Evolutionary conservation across 2,329 filamentous ascomycete species (phyloP).

Genomic region (Trichoderma asperellum): DNA sequence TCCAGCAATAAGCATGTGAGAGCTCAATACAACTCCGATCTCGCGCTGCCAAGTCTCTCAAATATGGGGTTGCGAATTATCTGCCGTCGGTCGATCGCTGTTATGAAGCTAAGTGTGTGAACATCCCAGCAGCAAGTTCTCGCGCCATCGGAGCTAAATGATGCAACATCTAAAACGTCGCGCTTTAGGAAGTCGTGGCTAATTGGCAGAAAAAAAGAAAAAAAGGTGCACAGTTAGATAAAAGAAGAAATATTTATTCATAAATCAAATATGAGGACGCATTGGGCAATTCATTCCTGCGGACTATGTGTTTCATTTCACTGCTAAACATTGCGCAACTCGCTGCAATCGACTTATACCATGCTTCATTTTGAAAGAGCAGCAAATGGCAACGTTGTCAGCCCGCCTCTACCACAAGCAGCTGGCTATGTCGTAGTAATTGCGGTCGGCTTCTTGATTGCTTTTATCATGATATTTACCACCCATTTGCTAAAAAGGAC

Average conservation of each 20-base stretch:
- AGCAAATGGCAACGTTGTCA: conserved; percentile 27
- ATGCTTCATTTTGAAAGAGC: conserved; percentile 13
- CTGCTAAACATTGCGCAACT: not conserved
- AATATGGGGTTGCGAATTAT: conserved; percentile 3
- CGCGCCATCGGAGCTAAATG: conserved; percentile 30
- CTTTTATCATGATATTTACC: conserved; percentile 50
- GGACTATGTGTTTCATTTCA: not conserved
- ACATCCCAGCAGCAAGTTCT: conserved; percentile 14
- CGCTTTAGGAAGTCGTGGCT: not conserved
- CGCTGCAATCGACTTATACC: not conserved
- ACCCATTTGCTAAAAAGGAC: conserved; percentile 53
- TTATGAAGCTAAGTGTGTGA: not conserved
- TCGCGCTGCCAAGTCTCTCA: not conserved
- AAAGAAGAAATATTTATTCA: not conserved
- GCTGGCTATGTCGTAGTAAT: conserved; percentile 43
- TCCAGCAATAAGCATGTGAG: conserved; percentile 4
- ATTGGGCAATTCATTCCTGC: not conserved
- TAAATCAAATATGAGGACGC: conserved; percentile 2
- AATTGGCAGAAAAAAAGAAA: not conserved
- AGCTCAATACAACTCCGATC: not conserved
- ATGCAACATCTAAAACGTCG: conserved; percentile 15
- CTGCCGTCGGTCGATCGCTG: not conserved
- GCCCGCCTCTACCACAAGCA: conserved; percentile 38
- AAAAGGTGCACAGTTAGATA: not conserved
- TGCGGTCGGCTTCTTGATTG: conserved; percentile 42